Conservation (phyloP, 345 rosid genomes). For the Aegle marmelos region DNA sequence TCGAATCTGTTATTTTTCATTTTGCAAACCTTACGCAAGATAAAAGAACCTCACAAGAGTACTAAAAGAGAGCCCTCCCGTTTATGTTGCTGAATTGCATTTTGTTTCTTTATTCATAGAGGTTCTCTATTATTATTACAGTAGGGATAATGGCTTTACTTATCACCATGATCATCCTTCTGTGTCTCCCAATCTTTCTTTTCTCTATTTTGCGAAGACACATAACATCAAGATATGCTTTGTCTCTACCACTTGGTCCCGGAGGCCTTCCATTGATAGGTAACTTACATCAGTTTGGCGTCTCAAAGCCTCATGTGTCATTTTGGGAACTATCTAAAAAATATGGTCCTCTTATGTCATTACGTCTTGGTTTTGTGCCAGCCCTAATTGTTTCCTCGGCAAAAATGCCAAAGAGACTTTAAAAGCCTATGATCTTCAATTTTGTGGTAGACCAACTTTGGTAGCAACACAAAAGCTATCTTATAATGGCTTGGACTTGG, state of each 20-base stretch:
- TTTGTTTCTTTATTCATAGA: no score
- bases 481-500: slow-evolving; percentile 14
- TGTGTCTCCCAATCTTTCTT: slow-evolving; percentile 12
- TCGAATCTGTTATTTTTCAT: no score
- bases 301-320: slow-evolving; percentile 23
- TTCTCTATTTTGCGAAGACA: neutral
- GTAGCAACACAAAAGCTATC: neutral
- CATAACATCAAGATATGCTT: neutral
- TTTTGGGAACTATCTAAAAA: slow-evolving; percentile 42
- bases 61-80: no score
- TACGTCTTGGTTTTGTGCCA: slow-evolving; percentile 35
- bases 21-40: no score
- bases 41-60: no score
- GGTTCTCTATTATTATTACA: no score
- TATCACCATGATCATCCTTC: neutral
- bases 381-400: slow-evolving; percentile 30
- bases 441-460: slow-evolving; percentile 13
- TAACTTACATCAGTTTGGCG: slow-evolving; percentile 38
- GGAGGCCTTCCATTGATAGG: slow-evolving; percentile 45
- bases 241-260: slow-evolving; percentile 45
- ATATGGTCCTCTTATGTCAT: slow-evolving; percentile 47
- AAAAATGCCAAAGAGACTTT: slow-evolving; percentile 15
- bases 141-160: slow-evolving; percentile 1
- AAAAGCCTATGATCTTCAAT: slow-evolving; percentile 23
- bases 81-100: no score